Evolutionary conservation across 177 flowering plant species (phyloP), one percentile per base, ranked within the genome.

Genomic region (Vitis hybrid): DNA sequence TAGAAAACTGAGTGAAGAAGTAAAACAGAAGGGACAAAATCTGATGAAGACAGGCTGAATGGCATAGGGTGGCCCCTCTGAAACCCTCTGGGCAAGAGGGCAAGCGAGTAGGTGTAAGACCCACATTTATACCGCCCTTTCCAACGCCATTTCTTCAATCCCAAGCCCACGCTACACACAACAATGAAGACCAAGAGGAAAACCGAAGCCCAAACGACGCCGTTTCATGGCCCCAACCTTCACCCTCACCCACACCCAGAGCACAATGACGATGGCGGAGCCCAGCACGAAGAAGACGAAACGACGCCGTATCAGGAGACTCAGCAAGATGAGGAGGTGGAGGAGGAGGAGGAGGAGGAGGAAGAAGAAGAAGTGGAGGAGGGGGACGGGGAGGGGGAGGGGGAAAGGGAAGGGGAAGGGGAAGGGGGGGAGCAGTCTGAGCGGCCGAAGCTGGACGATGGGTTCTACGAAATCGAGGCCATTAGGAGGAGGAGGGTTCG

Each of bases 401-500:
- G 62, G 0, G 70, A 73, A 51, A 68, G 5, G 14, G 70, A 50
- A 4, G 45, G 19, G 16, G 79, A 62, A 5, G 79, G 22, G 7
- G 74, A 6, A 1, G 81, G 61, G 3, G 80, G 18, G 10, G 80
- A 78, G 29, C 74, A 80, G 60, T 75, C 87, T 1, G 81, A 78
- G 29, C 74, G 82, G 60, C 76, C 87, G 1, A 91, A 90, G 78
- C 94, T 95, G 18, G 99, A 77, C 45, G 98, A 95, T 5, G 98
- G 97, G 15, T 95, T 74, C 72, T 95, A 81, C 60, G 98, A 95
- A 75, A 87, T 95, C 29, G 97, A 95, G 77, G 90, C 90, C 55
- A 84, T 95, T 18, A 83, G 98, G 3, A 84, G 84, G 31, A 90
- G 80, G 69, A 80, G 98, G 75, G 77, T 86, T 18, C 86, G 93